phyloP scores from a whole-genome alignment of 2,329 filamentous ascomycete species.

The Paecilomyces fulvus region DNA sequence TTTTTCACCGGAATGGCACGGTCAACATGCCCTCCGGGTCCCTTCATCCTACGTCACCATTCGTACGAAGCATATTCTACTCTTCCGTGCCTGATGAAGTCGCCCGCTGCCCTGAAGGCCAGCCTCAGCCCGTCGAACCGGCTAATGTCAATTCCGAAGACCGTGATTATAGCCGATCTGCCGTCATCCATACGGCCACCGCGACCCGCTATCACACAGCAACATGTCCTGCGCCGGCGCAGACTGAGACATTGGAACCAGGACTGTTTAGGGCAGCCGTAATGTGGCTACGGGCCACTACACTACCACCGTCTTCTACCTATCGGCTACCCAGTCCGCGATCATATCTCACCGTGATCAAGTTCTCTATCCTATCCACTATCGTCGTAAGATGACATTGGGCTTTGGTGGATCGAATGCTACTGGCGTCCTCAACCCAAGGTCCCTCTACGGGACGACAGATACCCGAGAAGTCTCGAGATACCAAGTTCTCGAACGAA shows the following conservation, averaged over 20 bases:
- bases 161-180: too few species aligned
- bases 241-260: neutral
- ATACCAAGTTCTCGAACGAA: neutral
- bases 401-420: neutral
- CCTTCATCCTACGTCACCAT: constrained; percentile 3
- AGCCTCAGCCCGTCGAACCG: constrained; percentile 58
- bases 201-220: neutral
- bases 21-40: neutral
- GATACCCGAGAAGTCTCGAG: neutral
- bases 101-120: constrained; percentile 50
- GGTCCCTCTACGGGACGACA: neutral
- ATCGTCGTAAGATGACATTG: neutral
- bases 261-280: neutral
- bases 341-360: too few species aligned
- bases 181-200: too few species aligned
- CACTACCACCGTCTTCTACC: neutral
- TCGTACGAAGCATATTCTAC: constrained; percentile 6
- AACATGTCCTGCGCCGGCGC: neutral
- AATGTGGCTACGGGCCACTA: neutral
- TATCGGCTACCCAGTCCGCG: neutral
- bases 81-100: constrained; percentile 26
- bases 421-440: neutral
- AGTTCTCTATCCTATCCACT: neutral
- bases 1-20: neutral
- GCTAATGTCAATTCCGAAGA: constrained; percentile 34